phyloP scores from a whole-genome alignment of 768 basidiomycete genomes.

The Chalciporus sphaerocephalus region DNA sequence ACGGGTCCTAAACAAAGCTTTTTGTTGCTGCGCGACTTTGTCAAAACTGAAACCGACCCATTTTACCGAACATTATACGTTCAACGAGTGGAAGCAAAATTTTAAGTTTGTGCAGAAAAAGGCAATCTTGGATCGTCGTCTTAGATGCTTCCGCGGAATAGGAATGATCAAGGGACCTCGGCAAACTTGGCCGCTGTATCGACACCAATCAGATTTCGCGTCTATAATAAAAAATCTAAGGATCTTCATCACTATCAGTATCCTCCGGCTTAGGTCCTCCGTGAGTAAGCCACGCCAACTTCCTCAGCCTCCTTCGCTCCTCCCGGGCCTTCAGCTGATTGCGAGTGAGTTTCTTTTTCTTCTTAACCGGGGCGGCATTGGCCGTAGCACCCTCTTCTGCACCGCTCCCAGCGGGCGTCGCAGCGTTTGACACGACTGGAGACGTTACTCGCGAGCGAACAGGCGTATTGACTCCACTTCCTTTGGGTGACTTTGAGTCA shows the following conservation, averaged over 20 bases:
- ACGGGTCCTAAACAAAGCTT: not conserved
- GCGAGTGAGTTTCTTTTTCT: constrained; percentile 90
- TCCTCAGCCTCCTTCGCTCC: constrained; percentile 75
- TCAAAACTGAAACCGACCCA: not conserved
- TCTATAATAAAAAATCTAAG: constrained; percentile 2
- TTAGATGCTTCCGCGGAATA: constrained; percentile 26
- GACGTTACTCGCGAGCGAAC: constrained; percentile 65
- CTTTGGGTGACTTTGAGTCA: constrained; percentile 63
- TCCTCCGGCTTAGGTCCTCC: constrained; percentile 84
- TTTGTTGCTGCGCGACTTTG: not conserved
- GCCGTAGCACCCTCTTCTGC: constrained; percentile 52
- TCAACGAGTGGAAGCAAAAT: constrained; percentile 8
- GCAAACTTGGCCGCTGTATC: constrained; percentile 12
- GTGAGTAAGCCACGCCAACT: constrained; percentile 76
- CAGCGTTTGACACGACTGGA: constrained; percentile 63
- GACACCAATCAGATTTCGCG: too few species aligned
- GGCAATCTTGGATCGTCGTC: constrained; percentile 31
- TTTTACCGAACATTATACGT: not conserved
- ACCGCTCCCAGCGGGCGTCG: constrained; percentile 78
- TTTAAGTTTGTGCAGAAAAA: constrained; percentile 18
- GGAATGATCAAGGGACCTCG: constrained; percentile 17
- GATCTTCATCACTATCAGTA: constrained; percentile 59
- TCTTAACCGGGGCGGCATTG: constrained; percentile 44
- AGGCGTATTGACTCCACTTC: constrained; percentile 70
- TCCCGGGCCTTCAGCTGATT: constrained; percentile 88